Conservation (phyloP, 495 filamentous ascomycete genomes). For the Penicillium maclennaniae region DNA sequence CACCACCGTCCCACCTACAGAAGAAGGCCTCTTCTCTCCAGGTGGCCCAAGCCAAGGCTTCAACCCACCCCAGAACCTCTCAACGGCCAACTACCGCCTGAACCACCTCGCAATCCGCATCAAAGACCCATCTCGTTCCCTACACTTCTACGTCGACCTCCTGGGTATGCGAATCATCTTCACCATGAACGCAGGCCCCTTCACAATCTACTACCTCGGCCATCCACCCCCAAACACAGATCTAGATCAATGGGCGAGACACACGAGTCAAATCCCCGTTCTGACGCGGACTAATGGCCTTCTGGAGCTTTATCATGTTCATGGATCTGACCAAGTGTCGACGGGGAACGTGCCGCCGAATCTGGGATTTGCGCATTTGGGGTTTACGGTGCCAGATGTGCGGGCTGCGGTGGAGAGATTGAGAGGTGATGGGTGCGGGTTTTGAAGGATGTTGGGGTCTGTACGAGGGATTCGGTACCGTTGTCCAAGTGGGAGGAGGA, state of each 20-base stretch:
- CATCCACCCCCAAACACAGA: conserved; percentile 28
- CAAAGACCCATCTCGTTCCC: conserved; percentile 32
- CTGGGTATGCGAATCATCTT: conserved; percentile 49
- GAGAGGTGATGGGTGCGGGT: conserved; percentile 28
- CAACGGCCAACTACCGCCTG: conserved; percentile 40
- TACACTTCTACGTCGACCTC: conserved; percentile 44
- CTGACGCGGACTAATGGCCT: conserved; percentile 31
- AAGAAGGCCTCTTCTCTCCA: conserved; percentile 28
- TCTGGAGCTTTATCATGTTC: conserved; percentile 36
- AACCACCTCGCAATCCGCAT: conserved; percentile 47
- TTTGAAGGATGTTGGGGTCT: conserved; percentile 36
- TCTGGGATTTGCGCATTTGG: conserved; percentile 40
- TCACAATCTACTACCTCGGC: conserved; percentile 44
- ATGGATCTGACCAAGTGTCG: conserved; percentile 19
- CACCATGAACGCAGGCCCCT: conserved; percentile 42
- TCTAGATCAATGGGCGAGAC: conserved; percentile 27
- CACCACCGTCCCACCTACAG: conserved; percentile 7
- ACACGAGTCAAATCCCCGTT: conserved; percentile 20
- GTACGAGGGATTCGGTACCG: conserved; percentile 27
- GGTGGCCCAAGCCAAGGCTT: conserved; percentile 27
- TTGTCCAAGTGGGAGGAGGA: conserved; percentile 36
- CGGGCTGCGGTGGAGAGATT: conserved; percentile 27
- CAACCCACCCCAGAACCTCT: conserved; percentile 23
- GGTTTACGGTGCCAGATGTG: conserved; percentile 39
- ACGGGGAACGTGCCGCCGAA: conserved; percentile 33